A percentile compares a stretch with the other conserved stretches of the same genome.
Conservation (phyloP, 1,284 basidiomycete species). For the Rhodotorula sp. region DNA sequence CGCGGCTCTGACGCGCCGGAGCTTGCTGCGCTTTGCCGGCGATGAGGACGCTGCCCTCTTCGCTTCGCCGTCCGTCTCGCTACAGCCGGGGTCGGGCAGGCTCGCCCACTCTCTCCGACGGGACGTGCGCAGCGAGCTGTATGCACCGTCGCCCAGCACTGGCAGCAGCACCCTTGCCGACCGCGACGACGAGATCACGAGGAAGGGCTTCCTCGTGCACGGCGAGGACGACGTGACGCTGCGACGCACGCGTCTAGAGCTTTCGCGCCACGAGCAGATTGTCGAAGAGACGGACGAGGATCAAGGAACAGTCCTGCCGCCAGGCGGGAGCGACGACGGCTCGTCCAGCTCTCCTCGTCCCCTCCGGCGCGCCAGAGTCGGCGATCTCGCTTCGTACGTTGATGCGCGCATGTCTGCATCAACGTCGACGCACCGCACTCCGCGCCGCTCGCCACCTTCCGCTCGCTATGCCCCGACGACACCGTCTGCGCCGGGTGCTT, state of each 20-base stretch:
- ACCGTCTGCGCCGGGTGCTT: conserved; percentile 21
- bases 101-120: not conserved
- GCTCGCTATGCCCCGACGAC: conserved; percentile 6
- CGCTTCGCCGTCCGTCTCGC: conserved; percentile 1
- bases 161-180: conserved; percentile 38
- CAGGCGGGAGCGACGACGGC: conserved; percentile 15
- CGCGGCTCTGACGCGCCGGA: conserved; percentile 17
- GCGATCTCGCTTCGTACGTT: conserved; percentile 26
- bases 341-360: conserved; percentile 26
- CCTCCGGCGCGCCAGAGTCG: conserved; percentile 4
- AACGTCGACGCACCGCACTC: not conserved
- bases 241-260: not conserved
- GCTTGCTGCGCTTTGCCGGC: conserved; percentile 5
- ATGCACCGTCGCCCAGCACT: conserved; percentile 32
- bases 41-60: not conserved
- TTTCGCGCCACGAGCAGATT: not conserved
- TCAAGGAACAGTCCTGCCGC: not conserved
- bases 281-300: conserved; percentile 1
- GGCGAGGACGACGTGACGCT: not conserved
- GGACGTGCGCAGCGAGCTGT: not conserved
- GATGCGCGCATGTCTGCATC: conserved; percentile 18
- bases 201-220: not conserved
- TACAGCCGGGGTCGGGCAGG: not conserved
- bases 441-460: not conserved
- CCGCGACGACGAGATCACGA: conserved; percentile 11